A percentile compares a stretch with the other conserved stretches of the same genome.
Evolutionary conservation across 2,329 filamentous ascomycete species (phyloP).

Genomic region (Orbilia ellipsospora): DNA sequence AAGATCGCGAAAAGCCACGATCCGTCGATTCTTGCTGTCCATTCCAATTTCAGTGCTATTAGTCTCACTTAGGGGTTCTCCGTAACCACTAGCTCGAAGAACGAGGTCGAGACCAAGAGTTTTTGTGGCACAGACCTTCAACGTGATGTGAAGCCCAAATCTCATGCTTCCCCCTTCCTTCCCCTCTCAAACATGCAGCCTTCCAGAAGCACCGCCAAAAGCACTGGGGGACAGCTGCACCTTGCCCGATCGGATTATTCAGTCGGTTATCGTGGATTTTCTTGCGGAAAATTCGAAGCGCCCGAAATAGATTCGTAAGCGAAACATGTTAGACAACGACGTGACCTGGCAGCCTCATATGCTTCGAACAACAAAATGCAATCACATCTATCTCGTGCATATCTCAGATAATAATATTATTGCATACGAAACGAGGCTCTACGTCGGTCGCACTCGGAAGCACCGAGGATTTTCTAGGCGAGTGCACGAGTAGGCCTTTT

Average conservation of each 20-base stretch:
- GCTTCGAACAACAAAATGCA: slow-evolving; percentile 16
- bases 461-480: slow-evolving; percentile 15
- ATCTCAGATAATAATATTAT: slow-evolving; percentile 2
- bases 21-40: slow-evolving; percentile 24
- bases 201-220: slow-evolving; percentile 53
- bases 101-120: slow-evolving; percentile 17
- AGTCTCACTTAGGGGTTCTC: too few species aligned
- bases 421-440: slow-evolving; percentile 48
- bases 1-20: slow-evolving; percentile 3
- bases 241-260: slow-evolving; percentile 55
- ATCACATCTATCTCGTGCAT: slow-evolving; percentile 36
- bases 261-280: slow-evolving; percentile 55
- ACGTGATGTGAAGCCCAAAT: slow-evolving; percentile 28
- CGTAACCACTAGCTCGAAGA: slow-evolving; percentile 28
- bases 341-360: slow-evolving; percentile 39
- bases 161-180: slow-evolving; percentile 6
- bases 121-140: slow-evolving; percentile 39
- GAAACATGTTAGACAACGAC: slow-evolving; percentile 24
- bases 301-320: slow-evolving; percentile 54
- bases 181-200: slow-evolving; percentile 44
- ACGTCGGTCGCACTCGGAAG: slow-evolving; percentile 43
- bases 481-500: too few species aligned
- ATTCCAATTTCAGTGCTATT: too few species aligned
- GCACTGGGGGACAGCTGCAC: slow-evolving; percentile 48
- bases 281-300: slow-evolving; percentile 55